Conservation (phyloP, 306 rosid species). For the Neltuma alba region DNA sequence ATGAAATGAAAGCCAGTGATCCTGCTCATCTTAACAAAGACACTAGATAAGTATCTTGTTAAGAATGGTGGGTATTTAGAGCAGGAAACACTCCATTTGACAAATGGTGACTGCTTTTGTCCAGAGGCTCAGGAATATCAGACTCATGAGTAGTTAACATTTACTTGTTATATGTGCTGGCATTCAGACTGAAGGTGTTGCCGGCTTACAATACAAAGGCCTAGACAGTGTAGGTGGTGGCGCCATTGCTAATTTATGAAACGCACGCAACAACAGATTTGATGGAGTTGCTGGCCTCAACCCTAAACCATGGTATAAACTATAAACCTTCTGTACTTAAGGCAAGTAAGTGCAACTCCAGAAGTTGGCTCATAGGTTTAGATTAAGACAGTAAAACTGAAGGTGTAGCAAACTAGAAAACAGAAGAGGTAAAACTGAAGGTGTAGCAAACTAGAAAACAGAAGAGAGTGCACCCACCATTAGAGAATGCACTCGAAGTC, state of each 20-base stretch:
- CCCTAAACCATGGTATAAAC: no score
- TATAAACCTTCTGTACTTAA: no score
- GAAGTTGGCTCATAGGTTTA: neutral
- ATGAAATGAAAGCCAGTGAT: conserved; percentile 23
- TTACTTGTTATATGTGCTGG: neutral
- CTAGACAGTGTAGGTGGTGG: no score
- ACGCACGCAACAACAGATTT: no score
- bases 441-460: conserved; percentile 21
- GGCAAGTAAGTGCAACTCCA: conserved; percentile 6
- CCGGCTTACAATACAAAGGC: neutral
- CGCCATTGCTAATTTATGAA: no score
- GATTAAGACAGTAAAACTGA: conserved; percentile 26
- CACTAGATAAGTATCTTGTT: no score
- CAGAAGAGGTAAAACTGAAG: conserved; percentile 27
- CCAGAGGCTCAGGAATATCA: conserved; percentile 6
- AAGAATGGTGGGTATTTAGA: no score
- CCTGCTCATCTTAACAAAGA: neutral
- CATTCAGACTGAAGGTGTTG: neutral
- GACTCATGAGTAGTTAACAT: neutral
- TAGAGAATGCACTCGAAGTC: conserved; percentile 21
- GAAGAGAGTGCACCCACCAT: conserved; percentile 21
- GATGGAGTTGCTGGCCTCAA: no score
- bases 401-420: conserved; percentile 18
- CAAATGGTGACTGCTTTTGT: conserved; percentile 17
- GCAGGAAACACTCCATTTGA: conserved; percentile 1